Percentiles rank a stretch among this genome's conserved stretches.
Conservation (phyloP, 1,284 basidiomycete genomes). For the Hypsizygus ulmarius region DNA sequence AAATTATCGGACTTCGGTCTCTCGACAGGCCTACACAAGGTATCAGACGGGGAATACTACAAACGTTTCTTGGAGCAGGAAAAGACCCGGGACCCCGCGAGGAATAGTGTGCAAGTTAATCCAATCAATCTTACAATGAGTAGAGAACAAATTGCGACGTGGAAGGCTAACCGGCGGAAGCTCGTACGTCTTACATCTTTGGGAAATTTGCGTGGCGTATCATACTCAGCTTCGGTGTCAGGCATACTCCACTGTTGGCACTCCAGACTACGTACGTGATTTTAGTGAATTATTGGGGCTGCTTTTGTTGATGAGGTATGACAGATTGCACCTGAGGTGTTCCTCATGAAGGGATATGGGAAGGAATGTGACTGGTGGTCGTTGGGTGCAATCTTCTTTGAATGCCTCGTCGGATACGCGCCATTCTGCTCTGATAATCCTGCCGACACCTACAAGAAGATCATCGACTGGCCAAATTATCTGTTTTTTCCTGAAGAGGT, state of each 20-base stretch:
- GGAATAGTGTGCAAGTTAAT: constrained; percentile 95
- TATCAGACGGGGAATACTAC: constrained; percentile 94
- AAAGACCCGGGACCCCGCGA: constrained; percentile 56
- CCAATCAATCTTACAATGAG: constrained; percentile 95
- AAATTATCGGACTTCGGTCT: constrained; percentile 98
- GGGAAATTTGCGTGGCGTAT: no score
- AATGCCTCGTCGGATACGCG: constrained; percentile 96
- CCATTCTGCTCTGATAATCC: constrained; percentile 98
- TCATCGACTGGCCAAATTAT: constrained; percentile 92
- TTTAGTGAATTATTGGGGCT: neutral
- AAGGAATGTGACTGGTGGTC: constrained; percentile 99
- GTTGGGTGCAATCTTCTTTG: constrained; percentile 96
- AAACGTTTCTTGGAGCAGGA: constrained; percentile 79
- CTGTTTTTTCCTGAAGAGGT: constrained; percentile 96
- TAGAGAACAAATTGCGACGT: constrained; percentile 93
- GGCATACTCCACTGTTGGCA: constrained; percentile 98
- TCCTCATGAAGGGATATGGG: constrained; percentile 95
- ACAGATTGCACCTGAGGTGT: constrained; percentile 98
- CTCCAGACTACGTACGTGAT: constrained; percentile 63
- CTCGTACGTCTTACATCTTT: constrained; percentile 52
- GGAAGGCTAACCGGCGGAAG: constrained; percentile 98
- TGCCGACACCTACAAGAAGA: constrained; percentile 98
- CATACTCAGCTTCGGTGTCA: constrained; percentile 26
- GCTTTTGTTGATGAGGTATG: neutral
- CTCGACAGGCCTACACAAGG: constrained; percentile 97